Evolutionary conservation across 106 monocot species (phyloP).

Genomic region (Acorus calamus): DNA sequence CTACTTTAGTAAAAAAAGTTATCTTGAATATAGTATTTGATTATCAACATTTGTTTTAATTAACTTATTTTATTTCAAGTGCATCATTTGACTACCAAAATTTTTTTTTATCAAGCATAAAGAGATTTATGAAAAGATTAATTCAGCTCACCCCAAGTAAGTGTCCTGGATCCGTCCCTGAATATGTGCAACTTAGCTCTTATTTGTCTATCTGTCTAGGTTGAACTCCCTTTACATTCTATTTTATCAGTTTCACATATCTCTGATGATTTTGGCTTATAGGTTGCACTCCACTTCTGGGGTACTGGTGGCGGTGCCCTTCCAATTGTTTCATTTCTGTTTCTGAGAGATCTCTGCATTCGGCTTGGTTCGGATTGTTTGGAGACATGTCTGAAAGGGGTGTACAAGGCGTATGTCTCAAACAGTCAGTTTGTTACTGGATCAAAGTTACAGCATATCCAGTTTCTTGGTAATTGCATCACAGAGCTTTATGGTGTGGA

Average conservation of each 20-base stretch:
- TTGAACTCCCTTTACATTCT: too few species aligned
- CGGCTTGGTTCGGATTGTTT: slow-evolving; percentile 88
- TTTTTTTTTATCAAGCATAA: too few species aligned
- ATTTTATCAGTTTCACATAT: neutral
- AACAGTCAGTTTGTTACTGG: slow-evolving; percentile 62
- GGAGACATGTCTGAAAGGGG: slow-evolving; percentile 71
- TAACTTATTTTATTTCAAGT: too few species aligned
- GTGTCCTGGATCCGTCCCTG: too few species aligned
- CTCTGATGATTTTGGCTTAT: neutral
- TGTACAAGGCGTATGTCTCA: slow-evolving; percentile 87
- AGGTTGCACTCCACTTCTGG: slow-evolving; percentile 89
- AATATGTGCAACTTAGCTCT: too few species aligned
- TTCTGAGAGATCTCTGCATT: slow-evolving; percentile 81
- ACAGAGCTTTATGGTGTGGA: slow-evolving; percentile 80
- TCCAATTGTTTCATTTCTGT: slow-evolving; percentile 80
- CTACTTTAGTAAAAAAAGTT: too few species aligned
- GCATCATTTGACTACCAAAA: too few species aligned
- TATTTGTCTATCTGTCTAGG: too few species aligned
- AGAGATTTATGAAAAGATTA: too few species aligned
- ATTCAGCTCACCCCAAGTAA: too few species aligned
- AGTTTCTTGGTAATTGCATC: slow-evolving; percentile 92
- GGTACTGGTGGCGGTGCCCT: slow-evolving; percentile 73
- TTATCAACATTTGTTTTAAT: too few species aligned
- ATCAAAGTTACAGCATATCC: slow-evolving; percentile 77
- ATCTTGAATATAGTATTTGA: too few species aligned